Evolutionary conservation across 148 eudicot genomes (phyloP), one percentile per base, ranked within the genome.

Genomic region (Gaultheria prostrata): DNA sequence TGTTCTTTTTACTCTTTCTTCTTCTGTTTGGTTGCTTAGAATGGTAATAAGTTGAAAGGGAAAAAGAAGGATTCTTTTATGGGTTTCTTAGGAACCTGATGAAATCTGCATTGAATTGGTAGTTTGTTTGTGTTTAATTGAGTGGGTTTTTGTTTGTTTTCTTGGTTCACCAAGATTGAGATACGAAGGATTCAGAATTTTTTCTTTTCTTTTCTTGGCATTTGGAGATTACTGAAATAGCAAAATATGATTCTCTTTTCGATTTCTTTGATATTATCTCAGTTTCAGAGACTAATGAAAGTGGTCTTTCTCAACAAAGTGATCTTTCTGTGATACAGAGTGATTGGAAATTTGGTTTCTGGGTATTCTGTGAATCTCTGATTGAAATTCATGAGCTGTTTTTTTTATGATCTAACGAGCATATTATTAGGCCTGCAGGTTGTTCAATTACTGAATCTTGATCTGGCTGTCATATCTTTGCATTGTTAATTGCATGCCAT

Each of bases 241-340:
- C 39, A 35, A 39, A 5, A 39, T 39, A 56, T 70, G 46, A 50
- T 79, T 69, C 77, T 30, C n/a, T 74, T 33, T 12, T 75, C 49
- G 35, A 20, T 32, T 28, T 20, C 8, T 78, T 33, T 77, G 39
- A 28, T 43, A 80, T 12, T 12, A 8, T 80, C 72, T 61, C 54
- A 26, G 24, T 80, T 33, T 24, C 83, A 81, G 20, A 32, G 65
- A 24, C 50, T 39, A 48, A 2, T 49, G 63, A 50, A 50, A 50
- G 70, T 51, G 77, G 71, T 49, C 65, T 82, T 71, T 21, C 49
- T 39, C 43, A 0, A 39, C 43, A 50, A 50, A 50, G 70, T 51
- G 77, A 82, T 49, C 65, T 82, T 71, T 21, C 49, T 51, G 7
- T 81, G 46, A 67, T 35, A 73, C 6, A 32, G 70, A 51, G 76